phyloP scores from a whole-genome alignment of 345 rosid species.

The Fremontodendron californicum region DNA sequence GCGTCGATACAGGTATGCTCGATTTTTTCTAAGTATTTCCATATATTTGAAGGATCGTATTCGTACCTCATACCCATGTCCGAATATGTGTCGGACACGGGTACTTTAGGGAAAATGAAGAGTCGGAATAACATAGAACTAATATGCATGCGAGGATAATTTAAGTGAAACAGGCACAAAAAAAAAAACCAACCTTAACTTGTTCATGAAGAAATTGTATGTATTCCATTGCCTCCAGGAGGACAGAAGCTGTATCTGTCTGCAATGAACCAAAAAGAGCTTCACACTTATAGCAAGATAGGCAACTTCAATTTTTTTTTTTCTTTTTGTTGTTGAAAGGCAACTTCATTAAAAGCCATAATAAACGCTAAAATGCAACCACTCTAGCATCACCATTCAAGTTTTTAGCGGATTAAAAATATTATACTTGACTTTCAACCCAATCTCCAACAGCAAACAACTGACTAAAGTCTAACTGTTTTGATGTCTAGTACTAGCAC shows the following conservation, averaged over 20 bases:
- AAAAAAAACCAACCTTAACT: slow-evolving; percentile 65
- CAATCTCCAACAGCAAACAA: background rate
- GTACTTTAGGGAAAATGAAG: too few species aligned
- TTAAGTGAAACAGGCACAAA: background rate
- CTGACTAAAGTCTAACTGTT: background rate
- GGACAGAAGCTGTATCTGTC: slow-evolving; percentile 99
- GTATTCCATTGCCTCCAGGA: slow-evolving; percentile 79
- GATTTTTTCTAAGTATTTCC: too few species aligned
- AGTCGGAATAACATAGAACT: too few species aligned
- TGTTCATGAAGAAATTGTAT: slow-evolving; percentile 93
- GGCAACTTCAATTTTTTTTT: background rate
- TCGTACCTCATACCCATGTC: too few species aligned
- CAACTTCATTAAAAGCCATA: background rate
- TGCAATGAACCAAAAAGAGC: slow-evolving; percentile 30
- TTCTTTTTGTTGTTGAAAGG: background rate
- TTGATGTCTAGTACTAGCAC: background rate
- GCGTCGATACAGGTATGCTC: too few species aligned
- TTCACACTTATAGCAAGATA: background rate
- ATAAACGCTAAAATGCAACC: background rate
- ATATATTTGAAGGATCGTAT: too few species aligned
- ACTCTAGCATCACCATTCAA: background rate
- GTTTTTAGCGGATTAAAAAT: background rate
- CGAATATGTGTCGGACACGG: too few species aligned
- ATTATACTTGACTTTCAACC: slow-evolving; percentile 1
- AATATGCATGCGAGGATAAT: slow-evolving; percentile 9